Conservation (phyloP, 805 yeast genomes). For the Starmerella sirachaensis region DNA sequence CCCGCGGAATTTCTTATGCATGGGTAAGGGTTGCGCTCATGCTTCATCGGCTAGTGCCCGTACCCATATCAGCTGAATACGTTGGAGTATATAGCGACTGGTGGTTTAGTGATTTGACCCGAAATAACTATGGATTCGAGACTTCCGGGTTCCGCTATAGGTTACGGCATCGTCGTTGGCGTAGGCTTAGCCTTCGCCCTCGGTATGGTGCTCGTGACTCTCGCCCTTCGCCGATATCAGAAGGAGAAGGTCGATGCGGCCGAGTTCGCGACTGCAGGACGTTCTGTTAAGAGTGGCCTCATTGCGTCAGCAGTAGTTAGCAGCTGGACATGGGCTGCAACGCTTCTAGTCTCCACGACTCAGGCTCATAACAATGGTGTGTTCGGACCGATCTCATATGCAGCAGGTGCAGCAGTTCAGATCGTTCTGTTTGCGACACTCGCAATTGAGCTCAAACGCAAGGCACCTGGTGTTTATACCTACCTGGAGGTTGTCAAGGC, state of each 20-base stretch:
- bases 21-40: no score
- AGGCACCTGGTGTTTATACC: constrained; percentile 87
- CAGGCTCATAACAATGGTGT: constrained; percentile 72
- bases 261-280: constrained; percentile 87
- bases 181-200: constrained; percentile 54
- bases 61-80: no score
- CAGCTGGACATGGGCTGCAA: constrained; percentile 92
- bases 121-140: constrained; percentile 15
- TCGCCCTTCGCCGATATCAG: constrained; percentile 61
- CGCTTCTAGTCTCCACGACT: constrained; percentile 60
- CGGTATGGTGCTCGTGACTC: constrained; percentile 71
- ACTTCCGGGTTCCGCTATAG: constrained; percentile 61
- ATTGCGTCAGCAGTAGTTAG: constrained; percentile 85
- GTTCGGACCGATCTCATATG: constrained; percentile 71
- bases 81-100: no score
- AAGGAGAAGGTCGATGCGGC: constrained; percentile 82
- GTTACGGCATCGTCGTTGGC: constrained; percentile 80
- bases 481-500: constrained; percentile 73
- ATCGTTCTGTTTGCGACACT: constrained; percentile 73
- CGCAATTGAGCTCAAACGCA: constrained; percentile 78
- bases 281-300: constrained; percentile 73
- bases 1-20: no score
- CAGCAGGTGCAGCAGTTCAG: constrained; percentile 85
- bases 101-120: no score
- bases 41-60: no score